Conservation (phyloP, 768 basidiomycete species). For the Suillus decipiens region DNA sequence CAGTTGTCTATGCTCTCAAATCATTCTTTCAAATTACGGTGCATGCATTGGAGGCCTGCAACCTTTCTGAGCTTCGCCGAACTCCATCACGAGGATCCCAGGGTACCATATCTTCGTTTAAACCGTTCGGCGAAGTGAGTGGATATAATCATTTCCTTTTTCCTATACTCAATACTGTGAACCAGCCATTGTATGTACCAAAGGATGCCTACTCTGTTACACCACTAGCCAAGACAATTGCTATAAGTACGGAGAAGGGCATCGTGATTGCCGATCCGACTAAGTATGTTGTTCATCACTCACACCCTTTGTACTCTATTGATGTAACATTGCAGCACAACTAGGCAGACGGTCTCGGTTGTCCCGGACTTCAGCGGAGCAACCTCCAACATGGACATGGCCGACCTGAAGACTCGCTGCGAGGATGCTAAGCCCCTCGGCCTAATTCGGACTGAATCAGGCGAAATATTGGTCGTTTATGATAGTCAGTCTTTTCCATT, state of each 20-base stretch:
- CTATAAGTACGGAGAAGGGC: conserved; percentile 63
- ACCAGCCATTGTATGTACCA: conserved; percentile 67
- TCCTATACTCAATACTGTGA: conserved; percentile 8
- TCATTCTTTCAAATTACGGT: conserved; percentile 60
- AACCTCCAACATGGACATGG: conserved; percentile 40
- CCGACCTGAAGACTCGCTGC: conserved; percentile 58
- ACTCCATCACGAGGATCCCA: conserved; percentile 38
- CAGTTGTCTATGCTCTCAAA: conserved; percentile 73
- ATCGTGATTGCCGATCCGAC: conserved; percentile 68
- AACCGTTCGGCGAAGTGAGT: conserved; percentile 66
- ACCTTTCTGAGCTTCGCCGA: conserved; percentile 37
- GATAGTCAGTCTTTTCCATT: conserved; percentile 52
- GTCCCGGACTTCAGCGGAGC: conserved; percentile 61
- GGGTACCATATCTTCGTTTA: conserved; percentile 46
- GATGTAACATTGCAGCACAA: conserved; percentile 34
- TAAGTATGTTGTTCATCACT: conserved; percentile 47
- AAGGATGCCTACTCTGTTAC: conserved; percentile 67
- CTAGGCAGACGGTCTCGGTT: conserved; percentile 42
- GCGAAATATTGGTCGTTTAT: conserved; percentile 71
- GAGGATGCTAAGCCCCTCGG: conserved; percentile 66
- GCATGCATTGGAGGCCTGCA: conserved; percentile 59
- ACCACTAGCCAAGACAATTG: conserved; percentile 61
- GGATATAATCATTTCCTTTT: conserved; percentile 9
- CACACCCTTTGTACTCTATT: neutral
- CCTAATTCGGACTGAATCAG: conserved; percentile 52